Percentiles rank a stretch among this genome's conserved stretches.
Evolutionary conservation across 176 grass and related monocot genomes (phyloP).

Genomic region (Oryza australiensis): DNA sequence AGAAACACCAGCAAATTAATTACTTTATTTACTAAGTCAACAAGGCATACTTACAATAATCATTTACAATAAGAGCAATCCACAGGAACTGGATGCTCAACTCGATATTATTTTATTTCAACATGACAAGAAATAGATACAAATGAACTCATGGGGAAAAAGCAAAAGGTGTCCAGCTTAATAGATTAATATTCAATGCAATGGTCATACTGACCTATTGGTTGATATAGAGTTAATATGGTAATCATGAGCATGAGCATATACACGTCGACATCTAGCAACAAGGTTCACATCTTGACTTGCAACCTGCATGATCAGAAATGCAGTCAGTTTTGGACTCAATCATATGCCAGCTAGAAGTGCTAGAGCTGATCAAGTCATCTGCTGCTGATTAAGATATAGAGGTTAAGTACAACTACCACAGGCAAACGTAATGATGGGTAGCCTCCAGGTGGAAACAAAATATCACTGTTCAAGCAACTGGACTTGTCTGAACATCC

Average conservation of each 20-base stretch:
- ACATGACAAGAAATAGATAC: not conserved
- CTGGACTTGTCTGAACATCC: slow-evolving; percentile 44
- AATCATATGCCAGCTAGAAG: not conserved
- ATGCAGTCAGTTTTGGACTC: not conserved
- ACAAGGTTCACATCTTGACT: slow-evolving; percentile 76
- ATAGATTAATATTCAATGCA: slow-evolving; percentile 8
- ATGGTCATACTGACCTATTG: slow-evolving; percentile 61
- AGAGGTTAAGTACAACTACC: slow-evolving; percentile 57
- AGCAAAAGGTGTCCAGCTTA: slow-evolving; percentile 3
- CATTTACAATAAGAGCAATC: not conserved
- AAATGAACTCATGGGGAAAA: not conserved
- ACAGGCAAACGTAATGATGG: slow-evolving; percentile 75
- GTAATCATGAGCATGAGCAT: slow-evolving; percentile 93
- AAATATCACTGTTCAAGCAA: slow-evolving; percentile 35
- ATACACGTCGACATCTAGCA: slow-evolving; percentile 83
- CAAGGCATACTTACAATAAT: not conserved
- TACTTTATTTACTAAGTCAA: slow-evolving; percentile 10
- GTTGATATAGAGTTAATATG: slow-evolving; percentile 95
- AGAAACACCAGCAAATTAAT: slow-evolving; percentile 12
- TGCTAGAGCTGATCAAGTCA: not conserved
- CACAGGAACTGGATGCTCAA: not conserved
- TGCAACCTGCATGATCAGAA: slow-evolving; percentile 59
- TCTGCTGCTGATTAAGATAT: slow-evolving; percentile 8
- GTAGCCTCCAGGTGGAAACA: slow-evolving; percentile 73
- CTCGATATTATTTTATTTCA: slow-evolving; percentile 25